A percentile compares a stretch with the other conserved stretches of the same genome.
Conservation (phyloP, 768 basidiomycete species). For the Pulveroboletus sp. region DNA sequence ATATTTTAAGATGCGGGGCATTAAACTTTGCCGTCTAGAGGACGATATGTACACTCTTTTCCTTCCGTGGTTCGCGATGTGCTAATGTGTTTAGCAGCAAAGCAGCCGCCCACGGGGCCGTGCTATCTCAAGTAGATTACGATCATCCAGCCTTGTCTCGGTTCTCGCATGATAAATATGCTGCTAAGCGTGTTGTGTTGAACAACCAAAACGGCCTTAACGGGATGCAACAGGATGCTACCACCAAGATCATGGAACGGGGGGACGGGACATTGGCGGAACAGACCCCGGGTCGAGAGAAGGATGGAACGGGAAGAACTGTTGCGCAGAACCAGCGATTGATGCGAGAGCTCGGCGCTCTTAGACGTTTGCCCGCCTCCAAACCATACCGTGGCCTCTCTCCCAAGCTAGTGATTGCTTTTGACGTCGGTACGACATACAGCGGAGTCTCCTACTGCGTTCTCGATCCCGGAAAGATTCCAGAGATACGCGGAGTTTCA, state of each 20-base stretch:
- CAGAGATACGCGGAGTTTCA: constrained; percentile 25
- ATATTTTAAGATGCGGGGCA: constrained; percentile 13
- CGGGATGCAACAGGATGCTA: not conserved
- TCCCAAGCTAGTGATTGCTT: constrained; percentile 41
- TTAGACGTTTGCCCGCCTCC: constrained; percentile 21
- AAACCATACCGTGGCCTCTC: constrained; percentile 33
- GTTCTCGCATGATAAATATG: not conserved
- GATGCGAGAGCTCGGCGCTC: not conserved
- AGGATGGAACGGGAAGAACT: too few species aligned
- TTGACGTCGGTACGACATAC: constrained; percentile 43
- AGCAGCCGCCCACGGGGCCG: constrained; percentile 49
- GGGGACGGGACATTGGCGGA: too few species aligned
- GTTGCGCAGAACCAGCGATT: too few species aligned
- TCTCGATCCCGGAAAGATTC: constrained; percentile 33
- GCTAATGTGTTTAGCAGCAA: constrained; percentile 28
- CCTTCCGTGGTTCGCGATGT: constrained; percentile 4
- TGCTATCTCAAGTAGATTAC: constrained; percentile 38
- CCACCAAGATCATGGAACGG: not conserved
- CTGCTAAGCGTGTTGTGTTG: constrained; percentile 3
- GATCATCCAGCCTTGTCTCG: constrained; percentile 32
- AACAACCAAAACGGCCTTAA: not conserved
- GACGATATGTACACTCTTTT: constrained; percentile 5
- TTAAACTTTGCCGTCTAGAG: constrained; percentile 2
- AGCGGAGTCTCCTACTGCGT: constrained; percentile 37
- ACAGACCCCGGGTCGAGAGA: not conserved